A percentile compares a stretch with the other conserved stretches of the same genome.
Conservation (phyloP, 2,329 filamentous ascomycete genomes). For the Clonostachys solani region DNA sequence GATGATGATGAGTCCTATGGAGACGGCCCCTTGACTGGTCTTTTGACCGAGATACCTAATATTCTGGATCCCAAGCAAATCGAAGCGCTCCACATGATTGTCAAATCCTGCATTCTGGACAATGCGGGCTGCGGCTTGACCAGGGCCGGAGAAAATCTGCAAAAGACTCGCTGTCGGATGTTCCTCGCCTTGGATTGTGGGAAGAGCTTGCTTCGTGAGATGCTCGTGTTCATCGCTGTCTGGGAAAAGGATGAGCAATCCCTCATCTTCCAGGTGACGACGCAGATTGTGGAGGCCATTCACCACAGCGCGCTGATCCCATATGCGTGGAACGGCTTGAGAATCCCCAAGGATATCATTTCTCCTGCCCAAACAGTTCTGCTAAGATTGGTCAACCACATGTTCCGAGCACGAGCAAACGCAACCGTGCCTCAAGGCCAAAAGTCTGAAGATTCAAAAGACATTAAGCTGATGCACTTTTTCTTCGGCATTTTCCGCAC, state of each 20-base stretch:
- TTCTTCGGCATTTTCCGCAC: slow-evolving; percentile 90
- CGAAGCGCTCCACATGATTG: slow-evolving; percentile 93
- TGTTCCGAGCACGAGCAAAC: slow-evolving; percentile 60
- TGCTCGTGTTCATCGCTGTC: slow-evolving; percentile 93
- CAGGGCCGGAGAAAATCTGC: slow-evolving; percentile 71
- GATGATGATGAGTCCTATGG: slow-evolving; percentile 77
- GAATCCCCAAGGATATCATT: slow-evolving; percentile 93
- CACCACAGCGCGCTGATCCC: slow-evolving; percentile 86
- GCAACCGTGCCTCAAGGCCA: slow-evolving; percentile 31
- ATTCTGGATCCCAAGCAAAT: slow-evolving; percentile 94
- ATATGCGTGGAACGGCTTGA: slow-evolving; percentile 86
- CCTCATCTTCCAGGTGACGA: slow-evolving; percentile 93
- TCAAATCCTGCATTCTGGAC: slow-evolving; percentile 91
- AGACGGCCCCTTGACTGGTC: slow-evolving; percentile 73
- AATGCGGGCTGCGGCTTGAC: slow-evolving; percentile 68
- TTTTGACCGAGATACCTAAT: slow-evolving; percentile 90
- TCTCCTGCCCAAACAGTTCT: slow-evolving; percentile 93
- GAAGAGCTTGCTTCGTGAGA: slow-evolving; percentile 80
- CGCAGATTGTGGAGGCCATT: slow-evolving; percentile 91
- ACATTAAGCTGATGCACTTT: slow-evolving; percentile 72
- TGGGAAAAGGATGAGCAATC: slow-evolving; percentile 95
- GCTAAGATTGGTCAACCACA: slow-evolving; percentile 83
- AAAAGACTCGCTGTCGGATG: slow-evolving; percentile 86
- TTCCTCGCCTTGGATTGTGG: slow-evolving; percentile 87
- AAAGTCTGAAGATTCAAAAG: slow-evolving; percentile 47